These are phyloP conservation scores for Wallacemonas rigidus DNA, from an alignment of 208 protist genomes.

Conservation along the genomic window DNA sequence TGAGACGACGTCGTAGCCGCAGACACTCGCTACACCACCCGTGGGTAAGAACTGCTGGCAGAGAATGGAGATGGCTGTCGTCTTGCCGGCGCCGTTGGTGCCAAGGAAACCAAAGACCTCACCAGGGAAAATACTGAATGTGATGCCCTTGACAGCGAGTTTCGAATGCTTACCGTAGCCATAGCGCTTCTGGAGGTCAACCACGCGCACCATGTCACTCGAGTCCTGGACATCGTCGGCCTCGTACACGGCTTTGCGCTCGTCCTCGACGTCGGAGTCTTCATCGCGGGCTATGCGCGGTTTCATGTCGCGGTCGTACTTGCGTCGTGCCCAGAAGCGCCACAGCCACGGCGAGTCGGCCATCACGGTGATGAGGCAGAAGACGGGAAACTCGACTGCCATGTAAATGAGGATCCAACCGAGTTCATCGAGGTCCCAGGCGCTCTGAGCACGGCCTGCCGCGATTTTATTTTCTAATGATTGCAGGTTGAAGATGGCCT, in stretches of 20 bases:
- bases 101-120: slow-evolving; percentile 77
- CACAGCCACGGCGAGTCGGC: slow-evolving; percentile 42
- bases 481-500: slow-evolving; percentile 53
- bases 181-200: slow-evolving; percentile 47
- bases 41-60: slow-evolving; percentile 58
- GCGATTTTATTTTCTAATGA: slow-evolving; percentile 13
- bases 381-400: slow-evolving; percentile 32
- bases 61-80: slow-evolving; percentile 66
- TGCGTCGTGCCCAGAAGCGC: slow-evolving; percentile 17
- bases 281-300: slow-evolving; percentile 21
- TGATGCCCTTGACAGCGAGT: slow-evolving; percentile 45
- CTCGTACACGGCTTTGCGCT: slow-evolving; percentile 41
- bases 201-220: slow-evolving; percentile 45
- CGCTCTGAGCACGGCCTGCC: slow-evolving; percentile 13
- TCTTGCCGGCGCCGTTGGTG: slow-evolving; percentile 81
- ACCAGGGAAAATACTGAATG: slow-evolving; percentile 47
- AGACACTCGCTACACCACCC: slow-evolving; percentile 37
- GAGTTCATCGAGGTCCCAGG: slow-evolving; percentile 29
- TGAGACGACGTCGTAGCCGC: slow-evolving; percentile 51
- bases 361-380: slow-evolving; percentile 37
- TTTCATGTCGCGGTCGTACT: slow-evolving; percentile 20
- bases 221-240: slow-evolving; percentile 19
- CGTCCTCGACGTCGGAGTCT: slow-evolving; percentile 58
- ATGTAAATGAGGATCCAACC: slow-evolving; percentile 49
- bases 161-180: slow-evolving; percentile 32